Percentiles rank a stretch among this genome's conserved stretches.
Conservation (phyloP, 768 basidiomycete species). For the Boletellus emodensis region DNA sequence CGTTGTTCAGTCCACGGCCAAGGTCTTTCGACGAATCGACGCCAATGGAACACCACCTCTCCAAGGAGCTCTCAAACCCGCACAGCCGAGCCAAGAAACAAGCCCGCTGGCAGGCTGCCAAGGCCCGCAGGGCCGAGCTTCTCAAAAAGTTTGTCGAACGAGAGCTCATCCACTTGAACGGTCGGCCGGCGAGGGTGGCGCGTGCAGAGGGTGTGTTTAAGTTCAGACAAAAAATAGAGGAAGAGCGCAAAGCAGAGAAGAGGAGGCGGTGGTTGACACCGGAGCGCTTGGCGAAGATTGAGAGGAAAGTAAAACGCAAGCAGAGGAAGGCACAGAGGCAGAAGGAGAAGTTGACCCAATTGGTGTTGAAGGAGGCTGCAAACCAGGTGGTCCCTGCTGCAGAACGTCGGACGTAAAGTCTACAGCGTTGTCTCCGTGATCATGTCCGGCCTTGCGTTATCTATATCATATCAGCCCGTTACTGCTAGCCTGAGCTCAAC, state of each 20-base stretch:
- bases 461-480: neutral
- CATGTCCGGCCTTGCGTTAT: neutral
- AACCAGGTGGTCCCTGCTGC: slow-evolving; percentile 56
- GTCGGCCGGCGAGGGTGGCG: slow-evolving; percentile 58
- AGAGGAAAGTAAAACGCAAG: slow-evolving; percentile 35
- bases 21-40: slow-evolving; percentile 45
- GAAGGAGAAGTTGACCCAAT: slow-evolving; percentile 51
- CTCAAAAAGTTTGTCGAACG: slow-evolving; percentile 51
- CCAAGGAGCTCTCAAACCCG: slow-evolving; percentile 73
- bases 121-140: slow-evolving; percentile 44
- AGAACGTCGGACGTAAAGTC: slow-evolving; percentile 8
- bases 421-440: neutral
- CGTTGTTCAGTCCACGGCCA: slow-evolving; percentile 38
- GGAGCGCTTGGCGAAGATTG: slow-evolving; percentile 36
- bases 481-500: neutral
- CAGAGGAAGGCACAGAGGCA: slow-evolving; percentile 43
- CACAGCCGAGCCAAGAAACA: slow-evolving; percentile 82
- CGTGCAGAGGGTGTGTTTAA: slow-evolving; percentile 73
- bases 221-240: slow-evolving; percentile 58
- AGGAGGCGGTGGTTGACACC: slow-evolving; percentile 49
- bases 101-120: slow-evolving; percentile 63
- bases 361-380: slow-evolving; percentile 49
- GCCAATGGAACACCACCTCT: slow-evolving; percentile 64
- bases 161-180: slow-evolving; percentile 53
- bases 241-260: slow-evolving; percentile 55